Conservation (phyloP, 257 asterid species). For the Datura wrightii region DNA sequence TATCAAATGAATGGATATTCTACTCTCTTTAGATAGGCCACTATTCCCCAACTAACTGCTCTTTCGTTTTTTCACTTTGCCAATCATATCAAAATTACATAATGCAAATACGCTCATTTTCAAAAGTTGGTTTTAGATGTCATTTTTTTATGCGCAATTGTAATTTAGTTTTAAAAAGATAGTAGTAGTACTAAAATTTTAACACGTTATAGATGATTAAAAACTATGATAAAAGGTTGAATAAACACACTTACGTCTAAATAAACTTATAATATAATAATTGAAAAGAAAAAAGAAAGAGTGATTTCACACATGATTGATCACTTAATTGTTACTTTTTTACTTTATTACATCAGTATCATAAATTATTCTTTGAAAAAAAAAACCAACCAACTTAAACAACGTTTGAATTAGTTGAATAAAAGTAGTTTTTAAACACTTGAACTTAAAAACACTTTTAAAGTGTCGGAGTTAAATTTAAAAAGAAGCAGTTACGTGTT, state of each 20-base stretch:
- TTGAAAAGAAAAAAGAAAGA: not conserved
- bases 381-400: not conserved
- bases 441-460: too few relatives aligned
- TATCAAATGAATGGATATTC: too few relatives aligned
- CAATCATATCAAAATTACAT: not conserved
- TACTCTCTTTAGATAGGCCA: not conserved
- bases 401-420: too few relatives aligned
- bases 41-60: not conserved
- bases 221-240: not conserved
- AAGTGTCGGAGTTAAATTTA: too few relatives aligned
- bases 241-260: not conserved
- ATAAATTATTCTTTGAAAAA: not conserved
- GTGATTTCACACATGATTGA: not conserved
- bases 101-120: not conserved
- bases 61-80: not conserved
- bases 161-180: not conserved
- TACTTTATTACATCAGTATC: not conserved
- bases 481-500: too few relatives aligned
- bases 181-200: not conserved
- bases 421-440: too few relatives aligned
- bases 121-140: not conserved
- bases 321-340: too few relatives aligned
- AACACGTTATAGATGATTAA: not conserved
- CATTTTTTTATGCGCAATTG: not conserved
- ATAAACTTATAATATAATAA: not conserved